Evolutionary conservation across 2,329 filamentous ascomycete species (phyloP).

Genomic region (Teratosphaeria nubilosa): DNA sequence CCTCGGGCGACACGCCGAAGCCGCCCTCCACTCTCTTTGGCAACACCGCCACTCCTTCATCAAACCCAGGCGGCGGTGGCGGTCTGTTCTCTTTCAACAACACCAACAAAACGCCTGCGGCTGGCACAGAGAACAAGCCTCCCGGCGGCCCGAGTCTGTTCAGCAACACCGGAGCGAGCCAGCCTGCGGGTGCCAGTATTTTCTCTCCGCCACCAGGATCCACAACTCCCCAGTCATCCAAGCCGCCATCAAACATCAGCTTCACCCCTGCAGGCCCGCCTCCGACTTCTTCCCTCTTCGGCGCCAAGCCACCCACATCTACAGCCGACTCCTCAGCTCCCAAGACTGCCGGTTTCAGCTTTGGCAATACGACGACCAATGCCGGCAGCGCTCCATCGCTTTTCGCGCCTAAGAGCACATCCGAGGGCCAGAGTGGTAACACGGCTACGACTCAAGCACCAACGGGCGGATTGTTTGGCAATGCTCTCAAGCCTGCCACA

Average conservation of each 20-base stretch:
- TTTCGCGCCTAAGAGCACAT: neutral
- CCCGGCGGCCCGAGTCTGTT: neutral
- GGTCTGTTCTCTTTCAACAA: neutral
- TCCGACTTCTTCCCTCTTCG: slow-evolving; percentile 1
- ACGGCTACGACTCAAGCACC: neutral
- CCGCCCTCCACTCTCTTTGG: neutral
- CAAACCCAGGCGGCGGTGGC: neutral
- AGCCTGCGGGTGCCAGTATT: slow-evolving; percentile 5
- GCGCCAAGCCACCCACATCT: slow-evolving; percentile 3
- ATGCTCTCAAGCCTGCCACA: neutral
- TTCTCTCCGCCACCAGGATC: slow-evolving; percentile 1
- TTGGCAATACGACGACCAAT: neutral
- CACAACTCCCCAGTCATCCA: slow-evolving; percentile 2
- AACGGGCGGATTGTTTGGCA: neutral
- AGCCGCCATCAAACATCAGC: neutral
- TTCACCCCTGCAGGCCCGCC: slow-evolving; percentile 6
- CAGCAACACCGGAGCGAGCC: slow-evolving; percentile 1
- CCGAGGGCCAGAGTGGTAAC: neutral
- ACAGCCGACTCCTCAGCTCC: slow-evolving; percentile 4
- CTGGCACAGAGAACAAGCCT: neutral
- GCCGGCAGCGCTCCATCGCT: neutral
- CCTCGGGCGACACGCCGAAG: neutral
- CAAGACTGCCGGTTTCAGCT: neutral
- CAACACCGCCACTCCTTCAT: neutral
- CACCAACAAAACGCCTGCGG: neutral